Percentiles rank a stretch among this genome's conserved stretches.
phyloP scores from a whole-genome alignment of 2,329 filamentous ascomycete genomes.

The Scorias spongiosa region DNA sequence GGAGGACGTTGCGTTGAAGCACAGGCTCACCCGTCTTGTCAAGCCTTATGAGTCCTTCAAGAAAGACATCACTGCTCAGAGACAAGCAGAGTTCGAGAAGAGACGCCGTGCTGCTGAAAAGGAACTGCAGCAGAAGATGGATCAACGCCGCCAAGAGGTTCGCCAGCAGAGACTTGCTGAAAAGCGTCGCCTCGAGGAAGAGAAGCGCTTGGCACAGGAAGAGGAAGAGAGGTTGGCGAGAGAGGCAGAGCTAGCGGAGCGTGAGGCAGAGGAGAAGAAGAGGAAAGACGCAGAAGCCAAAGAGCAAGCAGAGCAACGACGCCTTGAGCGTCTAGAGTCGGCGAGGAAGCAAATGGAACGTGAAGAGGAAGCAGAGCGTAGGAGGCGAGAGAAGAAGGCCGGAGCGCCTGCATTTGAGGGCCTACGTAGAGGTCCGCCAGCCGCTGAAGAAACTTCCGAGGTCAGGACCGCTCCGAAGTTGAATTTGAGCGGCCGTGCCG shows the following conservation, averaged over 20 bases:
- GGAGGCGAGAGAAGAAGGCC: constrained; percentile 47
- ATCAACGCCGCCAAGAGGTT: constrained; percentile 72
- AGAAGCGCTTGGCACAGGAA: constrained; percentile 61
- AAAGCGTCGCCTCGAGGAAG: constrained; percentile 71
- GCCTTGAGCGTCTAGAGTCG: constrained; percentile 33
- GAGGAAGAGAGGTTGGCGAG: constrained; percentile 67
- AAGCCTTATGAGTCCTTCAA: constrained; percentile 75
- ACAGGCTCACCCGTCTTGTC: constrained; percentile 74
- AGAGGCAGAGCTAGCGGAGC: constrained; percentile 75
- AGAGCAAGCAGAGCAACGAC: constrained; percentile 50
- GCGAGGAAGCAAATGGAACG: constrained; percentile 30
- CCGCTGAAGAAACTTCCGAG: constrained; percentile 32
- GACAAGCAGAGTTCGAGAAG: constrained; percentile 91
- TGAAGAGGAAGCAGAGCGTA: constrained; percentile 75
- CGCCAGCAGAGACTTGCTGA: constrained; percentile 71
- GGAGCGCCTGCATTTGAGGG: constrained; percentile 10
- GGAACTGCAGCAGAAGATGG: constrained; percentile 85
- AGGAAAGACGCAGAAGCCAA: constrained; percentile 39
- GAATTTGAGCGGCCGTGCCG: constrained; percentile 35
- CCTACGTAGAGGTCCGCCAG: constrained; percentile 8
- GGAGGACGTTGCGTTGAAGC: constrained; percentile 83
- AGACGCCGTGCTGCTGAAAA: constrained; percentile 80
- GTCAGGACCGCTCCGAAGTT: constrained; percentile 43
- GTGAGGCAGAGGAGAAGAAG: constrained; percentile 65
- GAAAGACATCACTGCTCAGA: constrained; percentile 65